Evolutionary conservation across 1,139 yeast species (phyloP), one percentile per base, ranked within the genome.

Genomic region (Lodderomyces pseudojiufengensis): DNA sequence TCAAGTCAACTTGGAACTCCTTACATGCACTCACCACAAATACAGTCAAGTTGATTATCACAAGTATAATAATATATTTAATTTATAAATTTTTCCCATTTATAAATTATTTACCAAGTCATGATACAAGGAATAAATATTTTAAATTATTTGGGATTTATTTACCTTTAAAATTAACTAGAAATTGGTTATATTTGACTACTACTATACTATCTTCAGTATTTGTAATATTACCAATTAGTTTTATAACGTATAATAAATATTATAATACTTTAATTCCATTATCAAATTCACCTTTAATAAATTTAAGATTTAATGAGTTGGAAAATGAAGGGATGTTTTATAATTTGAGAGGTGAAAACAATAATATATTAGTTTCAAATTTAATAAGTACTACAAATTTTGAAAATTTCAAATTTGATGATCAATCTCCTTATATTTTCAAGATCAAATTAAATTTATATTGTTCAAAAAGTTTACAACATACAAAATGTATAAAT

Each of bases 261-360:
- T 61, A 61, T 37, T 59, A 57, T 36, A 40, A 45, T 16, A 40
- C 51, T 0, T 41, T 61, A 12, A 51, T 61, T 2, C 65, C 65
- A 1, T 31, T 45, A 16, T 9, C 39, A 24, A 32, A 41, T 11
- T 40, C 45, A 2, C 45, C 46, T 6, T 12, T 23, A 3, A 41
- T 41, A 6, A 42, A 44, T 2, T 36, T 46, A 18, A 34, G 34
- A 11, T 46, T 46, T 29, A 40, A 21, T 32, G 34, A 3, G 7
- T 5, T 18, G 7, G 6, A 18, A 5, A 18, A 18, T 18, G 7
- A 18, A 5, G 7, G 7, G 5, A 18, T 18, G 5, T 18, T 18
- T 18, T 5, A 18, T 18, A 18, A 18, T 18, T 18, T 5, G 6
- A 18, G 7, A 5, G 6, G 7, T 5, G 20, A 18, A 18, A 18